Evolutionary conservation across 805 yeast species (phyloP), one percentile per base, ranked within the genome.

Genomic region (Wickerhamiella kurtzmanii): DNA sequence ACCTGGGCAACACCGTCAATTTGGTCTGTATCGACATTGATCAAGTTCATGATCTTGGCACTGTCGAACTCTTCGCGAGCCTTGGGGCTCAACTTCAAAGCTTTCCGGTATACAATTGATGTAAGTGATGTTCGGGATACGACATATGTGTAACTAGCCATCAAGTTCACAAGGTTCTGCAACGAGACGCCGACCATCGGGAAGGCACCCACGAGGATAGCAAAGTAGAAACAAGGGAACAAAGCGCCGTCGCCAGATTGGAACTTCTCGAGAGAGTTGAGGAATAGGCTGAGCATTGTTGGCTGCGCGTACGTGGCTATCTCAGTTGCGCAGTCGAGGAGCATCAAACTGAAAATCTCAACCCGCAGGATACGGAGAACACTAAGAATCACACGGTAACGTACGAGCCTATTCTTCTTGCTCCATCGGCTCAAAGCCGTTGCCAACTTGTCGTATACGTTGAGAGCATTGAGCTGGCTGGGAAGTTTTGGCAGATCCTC

Each of bases 11-110:
- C 68, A 54, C 82, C 92, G 60, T 83, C 92, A 45, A 88, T 67
- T 68, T 94, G 78, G 64, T 83, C 94, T 2, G 87, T 77, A 66
- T 88, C 97, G 38, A 88, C 95, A 49, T 94, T 80, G 94, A 88
- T 84, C 58, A 88, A 70, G 61, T 87, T 88, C 53, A 88, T 96
- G 58, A 88, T 82, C 62, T 87, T 95, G 58, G 96, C 95, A 3
- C 94, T 80, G 35, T 83, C 77, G 43, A 82, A 78, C 18, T 71
- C 69, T 40, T 71, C 71, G 51, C 80, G 73, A 8, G 85, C 74
- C 37, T 75, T 77, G 3, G 79, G 74, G 1, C 92, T 75, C 16
- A 87, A 63, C 16, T 60, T 67, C 51, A 87, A 66, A 0, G 92
- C 72, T 60, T 87, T 88, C 45, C 76, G 74, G 59, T 82, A 86